Conservation (phyloP, 1,139 yeast species). For the Blastobotrys ciferrii region DNA sequence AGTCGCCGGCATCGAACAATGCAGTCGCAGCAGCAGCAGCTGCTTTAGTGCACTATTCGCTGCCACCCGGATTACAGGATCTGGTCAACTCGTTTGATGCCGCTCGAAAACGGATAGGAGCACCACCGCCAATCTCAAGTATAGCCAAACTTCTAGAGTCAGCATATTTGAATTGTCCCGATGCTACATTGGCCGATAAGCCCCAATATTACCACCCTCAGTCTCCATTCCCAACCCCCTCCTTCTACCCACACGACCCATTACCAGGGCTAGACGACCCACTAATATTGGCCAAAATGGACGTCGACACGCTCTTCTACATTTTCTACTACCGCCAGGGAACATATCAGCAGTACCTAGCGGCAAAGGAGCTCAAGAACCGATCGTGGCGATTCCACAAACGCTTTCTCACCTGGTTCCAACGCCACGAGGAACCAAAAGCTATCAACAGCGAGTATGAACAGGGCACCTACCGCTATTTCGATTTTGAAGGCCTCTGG, state of each 20-base stretch:
- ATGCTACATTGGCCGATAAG: constrained; percentile 83
- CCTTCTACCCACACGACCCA: constrained; percentile 92
- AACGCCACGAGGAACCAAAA: constrained; percentile 57
- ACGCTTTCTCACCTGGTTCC: constrained; percentile 81
- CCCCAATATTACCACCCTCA: constrained; percentile 81
- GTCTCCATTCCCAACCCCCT: constrained; percentile 85
- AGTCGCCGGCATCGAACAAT: constrained; percentile 3
- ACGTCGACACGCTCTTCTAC: constrained; percentile 85
- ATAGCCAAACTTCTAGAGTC: constrained; percentile 64
- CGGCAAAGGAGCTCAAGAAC: constrained; percentile 76
- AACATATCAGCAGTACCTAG: constrained; percentile 69
- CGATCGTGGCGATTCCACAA: constrained; percentile 90
- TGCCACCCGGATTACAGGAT: constrained; percentile 51
- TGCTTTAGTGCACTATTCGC: constrained; percentile 17
- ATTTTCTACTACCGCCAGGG: constrained; percentile 82
- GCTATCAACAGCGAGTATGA: constrained; percentile 45
- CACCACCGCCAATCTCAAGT: constrained; percentile 56
- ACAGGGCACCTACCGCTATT: constrained; percentile 68
- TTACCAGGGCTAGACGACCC: constrained; percentile 42
- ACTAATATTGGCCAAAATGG: constrained; percentile 64
- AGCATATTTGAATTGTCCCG: constrained; percentile 87
- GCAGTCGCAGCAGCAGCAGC: constrained; percentile 15
- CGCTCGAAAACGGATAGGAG: constrained; percentile 44
- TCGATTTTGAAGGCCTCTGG: constrained; percentile 92
- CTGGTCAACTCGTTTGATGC: constrained; percentile 46